Percentiles rank a stretch among this genome's conserved stretches.
These are phyloP conservation scores for Firmiana major DNA, from an alignment of 345 rosid genomes.

Conservation along the genomic window DNA sequence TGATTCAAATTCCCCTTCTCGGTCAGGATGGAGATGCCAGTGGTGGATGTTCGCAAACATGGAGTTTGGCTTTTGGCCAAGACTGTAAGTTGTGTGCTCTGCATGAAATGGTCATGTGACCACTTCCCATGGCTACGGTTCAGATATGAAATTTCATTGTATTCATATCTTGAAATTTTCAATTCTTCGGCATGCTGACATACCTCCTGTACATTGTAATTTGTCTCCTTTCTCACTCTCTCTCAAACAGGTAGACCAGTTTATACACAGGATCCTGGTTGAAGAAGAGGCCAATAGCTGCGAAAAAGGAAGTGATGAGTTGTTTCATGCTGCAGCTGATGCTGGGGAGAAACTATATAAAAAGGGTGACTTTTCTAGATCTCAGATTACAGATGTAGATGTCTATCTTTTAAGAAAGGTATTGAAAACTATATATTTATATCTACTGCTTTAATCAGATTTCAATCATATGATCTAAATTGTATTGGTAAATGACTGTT, in stretches of 20 bases:
- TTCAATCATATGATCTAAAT: not conserved
- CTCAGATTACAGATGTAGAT: constrained; percentile 50
- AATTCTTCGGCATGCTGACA: not conserved
- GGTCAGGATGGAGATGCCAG: constrained; percentile 85
- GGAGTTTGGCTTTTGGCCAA: constrained; percentile 83
- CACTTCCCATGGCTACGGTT: not conserved
- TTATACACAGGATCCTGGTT: constrained; percentile 66
- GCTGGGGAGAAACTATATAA: constrained; percentile 54
- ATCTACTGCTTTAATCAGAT: constrained; percentile 4
- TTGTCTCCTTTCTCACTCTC: not conserved
- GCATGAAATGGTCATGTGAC: constrained; percentile 1
- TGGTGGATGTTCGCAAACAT: constrained; percentile 67
- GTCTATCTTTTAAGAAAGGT: constrained; percentile 66
- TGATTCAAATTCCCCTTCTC: constrained; percentile 16
- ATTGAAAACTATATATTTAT: constrained; percentile 18
- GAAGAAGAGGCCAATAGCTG: constrained; percentile 62
- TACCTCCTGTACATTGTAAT: constrained; percentile 8
- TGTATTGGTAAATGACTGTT: constrained; percentile 15
- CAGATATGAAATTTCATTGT: constrained; percentile 4
- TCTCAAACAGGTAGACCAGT: constrained; percentile 65
- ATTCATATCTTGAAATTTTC: not conserved
- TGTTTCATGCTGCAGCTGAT: constrained; percentile 53
- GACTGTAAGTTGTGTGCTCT: constrained; percentile 44
- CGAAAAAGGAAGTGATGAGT: constrained; percentile 32
- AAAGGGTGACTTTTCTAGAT: constrained; percentile 62